Evolutionary conservation across 257 asterid genomes (phyloP).

Genomic region (Penstemon davidsonii): DNA sequence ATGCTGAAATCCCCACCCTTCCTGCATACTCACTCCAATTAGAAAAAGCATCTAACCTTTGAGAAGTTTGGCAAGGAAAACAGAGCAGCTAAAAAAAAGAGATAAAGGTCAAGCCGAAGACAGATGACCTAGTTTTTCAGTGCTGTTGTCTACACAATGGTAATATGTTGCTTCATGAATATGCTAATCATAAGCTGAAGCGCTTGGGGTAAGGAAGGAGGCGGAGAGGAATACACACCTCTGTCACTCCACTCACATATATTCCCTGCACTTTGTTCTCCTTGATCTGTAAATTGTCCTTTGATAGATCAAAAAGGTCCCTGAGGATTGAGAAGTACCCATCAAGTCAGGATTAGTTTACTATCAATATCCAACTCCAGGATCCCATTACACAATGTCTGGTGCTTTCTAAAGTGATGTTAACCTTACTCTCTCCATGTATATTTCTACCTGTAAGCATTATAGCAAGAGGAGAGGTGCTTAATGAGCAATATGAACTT

Average conservation of each 20-base stretch:
- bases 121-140: background rate
- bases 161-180: background rate
- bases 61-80: slow-evolving; percentile 11
- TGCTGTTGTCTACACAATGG: background rate
- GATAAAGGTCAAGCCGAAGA: slow-evolving; percentile 14
- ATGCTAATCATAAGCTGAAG: slow-evolving; percentile 6
- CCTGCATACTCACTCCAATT: slow-evolving; percentile 8
- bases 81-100: background rate
- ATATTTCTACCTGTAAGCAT: slow-evolving; percentile 72
- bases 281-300: slow-evolving; percentile 78
- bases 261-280: slow-evolving; percentile 68
- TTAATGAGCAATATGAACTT: slow-evolving; percentile 17
- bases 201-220: slow-evolving; percentile 17
- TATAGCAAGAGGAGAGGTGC: slow-evolving; percentile 21
- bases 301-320: slow-evolving; percentile 82
- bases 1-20: background rate
- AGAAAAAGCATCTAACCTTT: slow-evolving; percentile 5
- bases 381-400: slow-evolving; percentile 23
- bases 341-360: slow-evolving; percentile 22
- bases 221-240: slow-evolving; percentile 38
- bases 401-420: slow-evolving; percentile 32
- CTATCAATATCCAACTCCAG: slow-evolving; percentile 23
- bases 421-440: slow-evolving; percentile 88
- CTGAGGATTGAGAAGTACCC: slow-evolving; percentile 40
- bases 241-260: slow-evolving; percentile 67